A percentile compares a stretch with the other conserved stretches of the same genome.
phyloP scores from a whole-genome alignment of 805 yeast genomes.

The Millerago galiae region DNA sequence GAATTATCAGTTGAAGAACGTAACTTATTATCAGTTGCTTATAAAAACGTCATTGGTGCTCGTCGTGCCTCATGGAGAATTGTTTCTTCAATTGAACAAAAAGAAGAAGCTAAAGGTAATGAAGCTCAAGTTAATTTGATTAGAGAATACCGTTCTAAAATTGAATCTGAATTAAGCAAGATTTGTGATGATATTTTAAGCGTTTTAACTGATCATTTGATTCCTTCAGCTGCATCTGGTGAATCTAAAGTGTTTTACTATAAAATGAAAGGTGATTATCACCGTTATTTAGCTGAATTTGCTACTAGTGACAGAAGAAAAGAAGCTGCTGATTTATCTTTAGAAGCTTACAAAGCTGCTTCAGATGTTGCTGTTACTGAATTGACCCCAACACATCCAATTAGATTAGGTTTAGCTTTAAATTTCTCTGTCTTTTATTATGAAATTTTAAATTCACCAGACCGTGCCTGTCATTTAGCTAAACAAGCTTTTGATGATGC shows the following conservation, averaged over 20 bases:
- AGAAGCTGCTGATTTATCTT: slow-evolving; percentile 85
- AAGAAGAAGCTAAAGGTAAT: slow-evolving; percentile 95
- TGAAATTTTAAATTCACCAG: slow-evolving; percentile 97
- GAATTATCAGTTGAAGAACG: slow-evolving; percentile 97
- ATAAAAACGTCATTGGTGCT: slow-evolving; percentile 97
- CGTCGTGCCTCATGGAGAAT: slow-evolving; percentile 99
- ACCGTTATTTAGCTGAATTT: slow-evolving; percentile 97
- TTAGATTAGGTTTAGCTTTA: slow-evolving; percentile 94
- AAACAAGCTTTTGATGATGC: slow-evolving; percentile 99
- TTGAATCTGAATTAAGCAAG: slow-evolving; percentile 85
- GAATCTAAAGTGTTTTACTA: slow-evolving; percentile 97
- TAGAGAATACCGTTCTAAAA: slow-evolving; percentile 91
- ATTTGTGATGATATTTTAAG: slow-evolving; percentile 91
- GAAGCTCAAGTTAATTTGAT: slow-evolving; percentile 84
- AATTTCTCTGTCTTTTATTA: slow-evolving; percentile 97
- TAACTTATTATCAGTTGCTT: slow-evolving; percentile 93
- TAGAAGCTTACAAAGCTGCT: slow-evolving; percentile 92
- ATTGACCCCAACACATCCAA: slow-evolving; percentile 98
- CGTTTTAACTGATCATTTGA: slow-evolving; percentile 83
- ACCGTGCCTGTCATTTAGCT: slow-evolving; percentile 97
- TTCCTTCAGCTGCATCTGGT: slow-evolving; percentile 91
- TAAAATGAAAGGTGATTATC: slow-evolving; percentile 99
- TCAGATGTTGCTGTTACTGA: slow-evolving; percentile 96
- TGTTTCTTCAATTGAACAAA: slow-evolving; percentile 95
- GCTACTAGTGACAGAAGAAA: slow-evolving; percentile 88